Evolutionary conservation across 1,284 basidiomycete genomes (phyloP).

Genomic region (Sphagnurus paluster): DNA sequence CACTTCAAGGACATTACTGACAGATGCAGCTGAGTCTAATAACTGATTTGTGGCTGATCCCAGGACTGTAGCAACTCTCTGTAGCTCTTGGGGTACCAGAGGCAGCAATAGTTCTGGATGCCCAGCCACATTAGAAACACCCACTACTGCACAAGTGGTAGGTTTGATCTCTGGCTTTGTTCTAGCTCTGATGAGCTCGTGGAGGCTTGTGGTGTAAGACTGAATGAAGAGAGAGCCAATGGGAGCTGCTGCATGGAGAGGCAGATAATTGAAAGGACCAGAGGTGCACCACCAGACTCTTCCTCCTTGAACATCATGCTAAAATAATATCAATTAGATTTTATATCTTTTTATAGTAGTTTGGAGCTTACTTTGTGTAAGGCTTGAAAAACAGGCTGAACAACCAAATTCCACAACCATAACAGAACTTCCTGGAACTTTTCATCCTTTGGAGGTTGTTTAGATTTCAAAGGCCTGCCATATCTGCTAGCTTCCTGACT

Average conservation of each 20-base stretch:
- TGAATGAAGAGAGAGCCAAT: slow-evolving; percentile 9
- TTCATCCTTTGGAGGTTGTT: not conserved
- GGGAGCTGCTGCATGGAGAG: slow-evolving; percentile 9
- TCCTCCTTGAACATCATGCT: slow-evolving; percentile 13
- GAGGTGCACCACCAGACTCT: slow-evolving; percentile 24
- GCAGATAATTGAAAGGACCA: slow-evolving; percentile 17
- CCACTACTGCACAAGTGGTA: slow-evolving; percentile 5
- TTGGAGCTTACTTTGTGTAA: slow-evolving; percentile 6
- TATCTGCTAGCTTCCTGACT: not conserved
- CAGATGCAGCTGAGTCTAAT: slow-evolving; percentile 4
- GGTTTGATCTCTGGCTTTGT: not conserved
- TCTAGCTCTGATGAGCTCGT: slow-evolving; percentile 8
- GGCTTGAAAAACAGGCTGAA: slow-evolving; percentile 11
- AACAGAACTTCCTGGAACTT: not conserved
- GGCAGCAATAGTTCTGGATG: slow-evolving; percentile 2
- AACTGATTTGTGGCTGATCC: not conserved
- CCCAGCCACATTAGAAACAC: slow-evolving; percentile 2
- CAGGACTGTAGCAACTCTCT: slow-evolving; percentile 1
- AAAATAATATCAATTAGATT: not conserved
- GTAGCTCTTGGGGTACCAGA: slow-evolving; percentile 6
- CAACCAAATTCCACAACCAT: slow-evolving; percentile 12
- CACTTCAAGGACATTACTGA: slow-evolving; percentile 7
- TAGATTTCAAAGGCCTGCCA: not conserved
- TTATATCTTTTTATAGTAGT: not conserved
- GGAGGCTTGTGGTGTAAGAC: slow-evolving; percentile 15